These are phyloP conservation scores for Nyssa sinensis DNA, from an alignment of 148 eudicot species.

Conservation along the genomic window DNA sequence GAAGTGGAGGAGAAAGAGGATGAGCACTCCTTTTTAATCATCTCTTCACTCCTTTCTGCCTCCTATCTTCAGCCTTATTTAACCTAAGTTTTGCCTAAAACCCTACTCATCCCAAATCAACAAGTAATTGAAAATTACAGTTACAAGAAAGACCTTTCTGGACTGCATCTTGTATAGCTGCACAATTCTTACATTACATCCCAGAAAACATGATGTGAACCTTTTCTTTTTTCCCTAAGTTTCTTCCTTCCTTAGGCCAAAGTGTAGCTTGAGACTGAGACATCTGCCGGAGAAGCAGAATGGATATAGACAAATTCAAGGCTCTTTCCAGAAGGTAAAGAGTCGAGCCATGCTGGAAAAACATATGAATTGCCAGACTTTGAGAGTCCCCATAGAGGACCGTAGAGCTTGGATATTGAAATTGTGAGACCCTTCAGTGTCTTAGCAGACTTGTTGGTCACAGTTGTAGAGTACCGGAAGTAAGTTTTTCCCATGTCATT, in stretches of 20 bases:
- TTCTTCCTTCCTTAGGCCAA: slow-evolving; percentile 34
- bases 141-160: slow-evolving; percentile 17
- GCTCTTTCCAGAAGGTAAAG: slow-evolving; percentile 74
- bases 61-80: slow-evolving; percentile 49
- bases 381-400: slow-evolving; percentile 86
- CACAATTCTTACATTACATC: slow-evolving; percentile 46
- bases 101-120: slow-evolving; percentile 30
- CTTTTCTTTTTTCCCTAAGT: no score
- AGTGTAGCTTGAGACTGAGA: slow-evolving; percentile 66
- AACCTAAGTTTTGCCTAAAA: slow-evolving; percentile 31
- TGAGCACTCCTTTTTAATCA: slow-evolving; percentile 67
- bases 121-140: slow-evolving; percentile 20
- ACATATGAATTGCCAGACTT: slow-evolving; percentile 51
- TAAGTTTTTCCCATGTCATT: slow-evolving; percentile 54
- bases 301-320: slow-evolving; percentile 88
- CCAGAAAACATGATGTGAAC: slow-evolving; percentile 12
- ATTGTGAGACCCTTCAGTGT: slow-evolving; percentile 60
- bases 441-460: slow-evolving; percentile 82
- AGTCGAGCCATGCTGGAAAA: slow-evolving; percentile 74
- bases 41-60: slow-evolving; percentile 94
- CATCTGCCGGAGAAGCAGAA: slow-evolving; percentile 56
- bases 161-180: slow-evolving; percentile 45
- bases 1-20: slow-evolving; percentile 80
- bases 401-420: slow-evolving; percentile 62
- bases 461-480: slow-evolving; percentile 67